Percentiles rank a stretch among this genome's conserved stretches.
Evolutionary conservation across 2,329 filamentous ascomycete genomes (phyloP).

Genomic region (Clonostachys rosea): DNA sequence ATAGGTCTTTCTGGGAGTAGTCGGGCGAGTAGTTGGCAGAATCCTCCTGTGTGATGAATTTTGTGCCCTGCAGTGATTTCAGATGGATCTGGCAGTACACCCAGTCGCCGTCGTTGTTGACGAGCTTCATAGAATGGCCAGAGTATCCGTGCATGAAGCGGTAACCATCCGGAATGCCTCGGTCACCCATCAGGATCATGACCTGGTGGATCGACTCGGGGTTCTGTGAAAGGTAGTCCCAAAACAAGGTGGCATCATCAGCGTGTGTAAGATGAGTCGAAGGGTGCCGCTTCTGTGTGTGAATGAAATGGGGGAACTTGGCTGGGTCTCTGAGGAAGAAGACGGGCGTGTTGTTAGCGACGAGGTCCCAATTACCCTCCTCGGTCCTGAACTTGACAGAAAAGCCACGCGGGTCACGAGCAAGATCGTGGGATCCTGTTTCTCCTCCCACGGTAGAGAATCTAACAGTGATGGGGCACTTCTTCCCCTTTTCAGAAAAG

Average conservation of each 20-base stretch:
- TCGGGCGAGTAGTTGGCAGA: conserved; percentile 38
- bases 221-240: conserved; percentile 58
- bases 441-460: conserved; percentile 77
- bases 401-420: conserved; percentile 69
- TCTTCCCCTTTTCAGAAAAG: conserved; percentile 60
- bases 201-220: conserved; percentile 52
- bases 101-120: conserved; percentile 47
- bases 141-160: conserved; percentile 50
- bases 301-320: conserved; percentile 71
- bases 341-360: conserved; percentile 69
- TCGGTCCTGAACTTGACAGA: conserved; percentile 69
- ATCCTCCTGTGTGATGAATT: conserved; percentile 45
- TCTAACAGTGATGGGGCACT: conserved; percentile 60
- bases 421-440: conserved; percentile 65
- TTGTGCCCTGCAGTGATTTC: conserved; percentile 45
- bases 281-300: conserved; percentile 71
- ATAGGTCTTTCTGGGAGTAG: conserved; percentile 45
- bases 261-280: conserved; percentile 61
- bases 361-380: conserved; percentile 70
- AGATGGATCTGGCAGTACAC: conserved; percentile 49
- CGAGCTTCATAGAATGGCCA: conserved; percentile 50
- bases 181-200: conserved; percentile 54
- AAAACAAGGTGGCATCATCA: conserved; percentile 60
- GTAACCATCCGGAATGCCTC: conserved; percentile 49
- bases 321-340: conserved; percentile 73